These are phyloP conservation scores for Epithemia pelagica DNA, from an alignment of 108 stramenopile species.

Conservation along the genomic window DNA sequence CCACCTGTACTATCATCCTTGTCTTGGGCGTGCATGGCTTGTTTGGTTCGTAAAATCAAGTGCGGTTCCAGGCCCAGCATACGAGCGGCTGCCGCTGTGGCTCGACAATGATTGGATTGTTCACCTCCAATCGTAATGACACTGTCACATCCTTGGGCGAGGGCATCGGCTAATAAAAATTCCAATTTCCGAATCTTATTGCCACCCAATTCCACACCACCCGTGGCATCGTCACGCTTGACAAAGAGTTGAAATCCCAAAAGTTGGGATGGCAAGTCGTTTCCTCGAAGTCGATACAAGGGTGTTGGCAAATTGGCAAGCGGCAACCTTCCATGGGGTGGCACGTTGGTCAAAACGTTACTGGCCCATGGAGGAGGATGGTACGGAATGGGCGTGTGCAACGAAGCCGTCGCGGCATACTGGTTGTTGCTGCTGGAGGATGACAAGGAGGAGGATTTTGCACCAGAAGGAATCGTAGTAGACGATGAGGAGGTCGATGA, in stretches of 20 bases:
- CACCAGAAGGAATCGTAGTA: too few relatives aligned
- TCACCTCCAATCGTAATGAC: constrained; percentile 88
- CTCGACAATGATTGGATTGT: constrained; percentile 89
- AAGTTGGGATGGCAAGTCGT: not conserved
- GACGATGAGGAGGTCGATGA: not conserved
- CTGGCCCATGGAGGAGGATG: constrained; percentile 44
- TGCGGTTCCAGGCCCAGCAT: constrained; percentile 75
- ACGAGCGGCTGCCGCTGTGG: constrained; percentile 77
- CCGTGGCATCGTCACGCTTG: constrained; percentile 86
- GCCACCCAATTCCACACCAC: constrained; percentile 76
- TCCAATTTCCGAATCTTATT: constrained; percentile 90
- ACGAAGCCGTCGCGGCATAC: not conserved
- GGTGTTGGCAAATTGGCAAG: constrained; percentile 77
- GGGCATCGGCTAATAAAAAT: constrained; percentile 82
- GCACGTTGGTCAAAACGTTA: constrained; percentile 3
- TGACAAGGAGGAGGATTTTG: not conserved
- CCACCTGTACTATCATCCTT: not conserved
- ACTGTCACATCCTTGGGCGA: constrained; percentile 37
- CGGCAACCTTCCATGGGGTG: constrained; percentile 33
- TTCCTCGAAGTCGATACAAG: constrained; percentile 11
- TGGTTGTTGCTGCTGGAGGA: not conserved
- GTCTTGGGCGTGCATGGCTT: not conserved
- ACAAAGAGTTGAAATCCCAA: constrained; percentile 22
- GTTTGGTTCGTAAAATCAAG: constrained; percentile 58
- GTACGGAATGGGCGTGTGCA: constrained; percentile 20